These are phyloP conservation scores for Penicillium sp. DNA, from an alignment of 2,329 filamentous ascomycete genomes.

Conservation along the genomic window DNA sequence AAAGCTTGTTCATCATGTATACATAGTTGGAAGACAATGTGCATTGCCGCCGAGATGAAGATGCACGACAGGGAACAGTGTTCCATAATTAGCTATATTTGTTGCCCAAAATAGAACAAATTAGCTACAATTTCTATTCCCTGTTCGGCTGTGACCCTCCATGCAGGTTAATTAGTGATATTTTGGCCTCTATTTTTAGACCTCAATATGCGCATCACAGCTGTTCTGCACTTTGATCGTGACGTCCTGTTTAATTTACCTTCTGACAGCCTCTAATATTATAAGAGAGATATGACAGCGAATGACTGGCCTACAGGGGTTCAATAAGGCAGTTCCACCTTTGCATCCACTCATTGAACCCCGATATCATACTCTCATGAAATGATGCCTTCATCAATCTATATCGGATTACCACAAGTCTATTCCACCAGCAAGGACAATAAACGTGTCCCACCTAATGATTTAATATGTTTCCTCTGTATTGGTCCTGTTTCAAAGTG, in stretches of 20 bases:
- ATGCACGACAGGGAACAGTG: slow-evolving; percentile 8
- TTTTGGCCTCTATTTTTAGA: too few relatives aligned
- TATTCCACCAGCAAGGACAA: neutral
- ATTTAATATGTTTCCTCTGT: too few relatives aligned
- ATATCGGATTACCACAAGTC: neutral
- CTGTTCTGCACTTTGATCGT: too few relatives aligned
- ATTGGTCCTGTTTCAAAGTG: too few relatives aligned
- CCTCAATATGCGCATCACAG: neutral
- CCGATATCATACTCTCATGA: neutral
- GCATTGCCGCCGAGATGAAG: slow-evolving; percentile 16
- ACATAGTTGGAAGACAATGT: slow-evolving; percentile 15
- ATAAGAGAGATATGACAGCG: too few relatives aligned
- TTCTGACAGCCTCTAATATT: too few relatives aligned
- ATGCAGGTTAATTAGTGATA: slow-evolving; percentile 3
- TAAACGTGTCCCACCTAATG: slow-evolving; percentile 9
- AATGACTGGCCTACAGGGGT: too few relatives aligned
- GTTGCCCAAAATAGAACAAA: slow-evolving; percentile 19
- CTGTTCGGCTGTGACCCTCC: slow-evolving; percentile 3
- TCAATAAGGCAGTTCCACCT: too few relatives aligned
- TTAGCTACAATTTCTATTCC: slow-evolving; percentile 10
- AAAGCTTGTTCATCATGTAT: slow-evolving; percentile 18
- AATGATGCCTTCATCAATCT: neutral
- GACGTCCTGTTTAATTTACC: too few relatives aligned
- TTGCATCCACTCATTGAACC: neutral
- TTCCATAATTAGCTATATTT: slow-evolving; percentile 20